phyloP scores from a whole-genome alignment of 768 basidiomycete species.

The Termitomyces eurrhizus region DNA sequence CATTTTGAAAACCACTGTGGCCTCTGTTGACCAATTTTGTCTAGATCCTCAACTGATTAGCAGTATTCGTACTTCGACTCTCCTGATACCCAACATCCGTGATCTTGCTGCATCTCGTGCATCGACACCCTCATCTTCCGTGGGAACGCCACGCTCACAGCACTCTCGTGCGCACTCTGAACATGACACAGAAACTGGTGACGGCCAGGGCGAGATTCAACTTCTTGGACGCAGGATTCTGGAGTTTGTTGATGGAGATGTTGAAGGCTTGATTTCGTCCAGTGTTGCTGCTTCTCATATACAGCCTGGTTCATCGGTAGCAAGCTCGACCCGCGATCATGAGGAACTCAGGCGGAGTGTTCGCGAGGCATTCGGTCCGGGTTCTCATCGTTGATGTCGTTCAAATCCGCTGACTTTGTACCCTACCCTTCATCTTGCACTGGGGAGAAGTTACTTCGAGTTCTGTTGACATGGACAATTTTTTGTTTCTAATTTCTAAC shows the following conservation, averaged over 20 bases:
- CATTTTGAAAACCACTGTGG: background rate
- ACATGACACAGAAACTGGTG: conserved; percentile 79
- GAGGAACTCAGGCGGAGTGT: conserved; percentile 82
- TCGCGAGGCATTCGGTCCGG: conserved; percentile 72
- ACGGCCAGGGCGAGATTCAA: conserved; percentile 91
- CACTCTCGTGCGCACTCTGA: conserved; percentile 68
- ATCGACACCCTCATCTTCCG: conserved; percentile 66
- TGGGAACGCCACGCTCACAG: conserved; percentile 71
- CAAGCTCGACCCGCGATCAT: conserved; percentile 62
- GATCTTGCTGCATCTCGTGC: conserved; percentile 72
- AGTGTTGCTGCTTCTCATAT: conserved; percentile 64
- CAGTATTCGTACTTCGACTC: conserved; percentile 81
- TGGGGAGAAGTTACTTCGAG: background rate
- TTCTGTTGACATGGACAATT: conserved; percentile 12
- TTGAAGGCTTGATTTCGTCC: conserved; percentile 54
- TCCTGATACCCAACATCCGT: conserved; percentile 84
- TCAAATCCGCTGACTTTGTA: background rate
- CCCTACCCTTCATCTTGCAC: background rate
- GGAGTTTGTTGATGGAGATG: conserved; percentile 79
- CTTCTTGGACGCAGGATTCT: conserved; percentile 80
- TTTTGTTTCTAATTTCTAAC: conserved; percentile 2
- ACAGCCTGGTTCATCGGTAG: conserved; percentile 66
- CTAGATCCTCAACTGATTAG: conserved; percentile 83
- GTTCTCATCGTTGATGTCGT: conserved; percentile 47
- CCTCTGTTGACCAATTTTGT: conserved; percentile 5